A percentile compares a stretch with the other conserved stretches of the same genome.
Evolutionary conservation across 371 early-diverging fungal species (phyloP).

Genomic region (Smittium mucronatum): DNA sequence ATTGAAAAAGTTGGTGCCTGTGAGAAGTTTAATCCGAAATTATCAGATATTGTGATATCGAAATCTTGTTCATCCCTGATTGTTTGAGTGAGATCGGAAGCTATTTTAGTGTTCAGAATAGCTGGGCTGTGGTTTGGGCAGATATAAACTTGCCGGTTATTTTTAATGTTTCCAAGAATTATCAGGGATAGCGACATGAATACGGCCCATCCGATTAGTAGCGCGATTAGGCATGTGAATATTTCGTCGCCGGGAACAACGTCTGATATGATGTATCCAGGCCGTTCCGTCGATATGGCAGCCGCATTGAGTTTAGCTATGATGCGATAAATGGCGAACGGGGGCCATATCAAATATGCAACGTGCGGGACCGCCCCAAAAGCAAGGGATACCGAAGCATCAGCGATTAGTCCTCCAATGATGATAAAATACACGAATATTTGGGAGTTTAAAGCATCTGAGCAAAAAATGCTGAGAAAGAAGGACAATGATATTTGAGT

Average conservation of each 20-base stretch:
- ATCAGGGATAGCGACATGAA: constrained; percentile 38
- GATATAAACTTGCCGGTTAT: too few relatives aligned
- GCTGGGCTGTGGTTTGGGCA: background rate
- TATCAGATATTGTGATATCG: background rate
- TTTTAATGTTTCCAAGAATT: too few relatives aligned
- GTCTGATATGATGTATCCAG: constrained; percentile 33
- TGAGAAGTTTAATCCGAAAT: background rate
- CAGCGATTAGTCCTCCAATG: constrained; percentile 42
- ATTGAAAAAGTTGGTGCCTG: background rate
- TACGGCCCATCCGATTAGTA: constrained; percentile 39
- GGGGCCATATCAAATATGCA: constrained; percentile 39
- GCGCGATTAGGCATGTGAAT: constrained; percentile 32
- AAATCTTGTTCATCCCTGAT: background rate
- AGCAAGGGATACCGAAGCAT: constrained; percentile 33
- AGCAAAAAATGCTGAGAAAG: constrained; percentile 46
- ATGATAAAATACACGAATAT: constrained; percentile 44
- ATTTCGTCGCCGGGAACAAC: constrained; percentile 37
- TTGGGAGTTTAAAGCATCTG: constrained; percentile 40
- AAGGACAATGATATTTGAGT: constrained; percentile 49
- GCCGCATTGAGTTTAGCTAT: constrained; percentile 38
- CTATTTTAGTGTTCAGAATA: background rate
- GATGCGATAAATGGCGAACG: constrained; percentile 54
- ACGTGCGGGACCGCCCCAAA: constrained; percentile 24
- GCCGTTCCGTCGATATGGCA: constrained; percentile 19
- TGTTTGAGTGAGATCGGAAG: background rate